phyloP scores from a whole-genome alignment of 805 yeast species.

The Metschnikowia drakensbergensis region DNA sequence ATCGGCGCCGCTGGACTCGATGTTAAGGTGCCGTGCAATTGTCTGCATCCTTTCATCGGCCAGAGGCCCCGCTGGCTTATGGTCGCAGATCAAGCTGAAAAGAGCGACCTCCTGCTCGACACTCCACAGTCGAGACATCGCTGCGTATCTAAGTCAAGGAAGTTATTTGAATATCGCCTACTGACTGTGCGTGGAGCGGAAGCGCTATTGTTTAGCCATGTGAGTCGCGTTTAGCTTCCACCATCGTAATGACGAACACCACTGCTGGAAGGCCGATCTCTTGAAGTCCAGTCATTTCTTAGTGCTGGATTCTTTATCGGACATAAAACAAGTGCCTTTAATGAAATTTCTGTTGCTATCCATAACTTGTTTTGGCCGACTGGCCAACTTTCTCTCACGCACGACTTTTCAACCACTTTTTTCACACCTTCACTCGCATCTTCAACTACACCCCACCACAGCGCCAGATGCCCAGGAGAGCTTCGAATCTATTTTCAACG shows the following conservation, averaged over 20 bases:
- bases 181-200: not conserved
- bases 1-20: constrained; percentile 18
- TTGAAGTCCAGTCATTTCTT: not conserved
- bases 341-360: not conserved
- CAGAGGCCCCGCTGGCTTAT: constrained; percentile 62
- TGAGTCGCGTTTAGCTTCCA: not conserved
- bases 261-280: too few species aligned
- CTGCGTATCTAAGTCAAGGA: not conserved
- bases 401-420: constrained; percentile 14
- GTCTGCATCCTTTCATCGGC: constrained; percentile 42
- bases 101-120: constrained; percentile 59
- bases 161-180: not conserved
- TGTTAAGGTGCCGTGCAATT: constrained; percentile 39
- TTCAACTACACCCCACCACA: constrained; percentile 3
- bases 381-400: constrained; percentile 8
- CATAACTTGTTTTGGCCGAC: not conserved
- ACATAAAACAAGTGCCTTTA: not conserved
- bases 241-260: not conserved
- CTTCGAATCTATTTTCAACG: constrained; percentile 53
- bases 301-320: too few species aligned
- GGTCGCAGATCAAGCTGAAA: constrained; percentile 57
- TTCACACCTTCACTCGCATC: constrained; percentile 3
- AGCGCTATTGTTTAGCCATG: not conserved
- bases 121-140: constrained; percentile 41
- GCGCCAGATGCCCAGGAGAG: constrained; percentile 55